Conservation (phyloP, 306 rosid species). For the Cyclanthera cordifolia region DNA sequence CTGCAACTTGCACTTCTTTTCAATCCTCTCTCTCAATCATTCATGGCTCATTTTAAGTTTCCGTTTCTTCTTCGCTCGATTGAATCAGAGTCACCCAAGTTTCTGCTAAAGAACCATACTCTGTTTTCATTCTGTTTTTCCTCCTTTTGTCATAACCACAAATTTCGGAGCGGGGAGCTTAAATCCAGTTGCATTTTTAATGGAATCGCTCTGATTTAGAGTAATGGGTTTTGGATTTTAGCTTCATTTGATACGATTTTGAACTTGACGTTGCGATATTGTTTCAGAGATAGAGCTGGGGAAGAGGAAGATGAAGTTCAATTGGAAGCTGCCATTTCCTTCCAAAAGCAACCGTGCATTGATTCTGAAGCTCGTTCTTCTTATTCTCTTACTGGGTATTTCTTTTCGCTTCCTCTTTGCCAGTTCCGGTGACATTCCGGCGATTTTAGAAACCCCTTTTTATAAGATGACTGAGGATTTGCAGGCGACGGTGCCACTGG, state of each 20-base stretch:
- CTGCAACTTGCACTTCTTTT: not conserved
- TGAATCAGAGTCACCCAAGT: not conserved
- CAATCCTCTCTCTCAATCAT: not conserved
- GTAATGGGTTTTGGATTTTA: slow-evolving; percentile 1
- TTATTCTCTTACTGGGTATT: slow-evolving; percentile 41
- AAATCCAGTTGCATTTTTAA: slow-evolving; percentile 1
- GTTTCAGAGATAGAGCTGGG: not conserved
- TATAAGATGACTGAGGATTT: not conserved
- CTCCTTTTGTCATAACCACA: not conserved
- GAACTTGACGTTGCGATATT: not conserved
- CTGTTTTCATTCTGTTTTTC: not conserved
- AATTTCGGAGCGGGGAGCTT: not conserved
- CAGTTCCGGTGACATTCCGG: slow-evolving; percentile 31
- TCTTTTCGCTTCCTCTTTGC: slow-evolving; percentile 53
- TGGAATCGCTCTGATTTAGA: slow-evolving; percentile 7
- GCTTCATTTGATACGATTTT: not conserved
- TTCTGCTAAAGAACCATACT: not conserved
- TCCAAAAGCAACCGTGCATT: slow-evolving; percentile 33
- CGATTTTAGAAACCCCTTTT: slow-evolving; percentile 9
- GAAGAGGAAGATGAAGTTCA: slow-evolving; percentile 38
- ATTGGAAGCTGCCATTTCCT: slow-evolving; percentile 30
- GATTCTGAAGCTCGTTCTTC: slow-evolving; percentile 32
- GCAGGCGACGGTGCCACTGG: not conserved
- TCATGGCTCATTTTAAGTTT: not conserved
- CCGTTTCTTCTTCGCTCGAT: not conserved